Conservation (phyloP, 2,329 filamentous ascomycete genomes). For the Thelonectria olida region DNA sequence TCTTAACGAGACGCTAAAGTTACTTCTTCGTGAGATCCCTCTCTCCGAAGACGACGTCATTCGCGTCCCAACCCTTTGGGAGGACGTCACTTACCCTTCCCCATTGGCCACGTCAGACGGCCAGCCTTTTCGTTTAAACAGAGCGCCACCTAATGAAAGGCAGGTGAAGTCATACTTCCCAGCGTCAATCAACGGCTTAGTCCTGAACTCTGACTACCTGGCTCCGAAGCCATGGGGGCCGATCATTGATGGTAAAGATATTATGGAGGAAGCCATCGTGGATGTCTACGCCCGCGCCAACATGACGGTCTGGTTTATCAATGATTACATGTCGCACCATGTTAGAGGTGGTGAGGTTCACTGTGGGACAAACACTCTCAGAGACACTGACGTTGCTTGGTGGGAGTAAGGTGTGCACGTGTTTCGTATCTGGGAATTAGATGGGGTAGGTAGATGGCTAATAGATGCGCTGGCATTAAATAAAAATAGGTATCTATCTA, state of each 20-base stretch:
- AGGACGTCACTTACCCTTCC: constrained; percentile 1
- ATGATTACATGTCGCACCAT: constrained; percentile 38
- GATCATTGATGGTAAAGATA: constrained; percentile 37
- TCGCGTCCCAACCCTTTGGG: constrained; percentile 34
- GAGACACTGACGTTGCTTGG: constrained; percentile 24
- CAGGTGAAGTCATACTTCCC: neutral
- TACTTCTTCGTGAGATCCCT: constrained; percentile 35
- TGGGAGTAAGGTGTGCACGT: constrained; percentile 31
- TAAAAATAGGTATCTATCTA: neutral
- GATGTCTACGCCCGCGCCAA: constrained; percentile 34
- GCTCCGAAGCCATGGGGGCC: constrained; percentile 40
- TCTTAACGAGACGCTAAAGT: constrained; percentile 33
- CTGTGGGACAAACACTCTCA: constrained; percentile 35
- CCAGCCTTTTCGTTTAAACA: neutral
- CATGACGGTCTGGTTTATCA: constrained; percentile 22
- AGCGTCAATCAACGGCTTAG: constrained; percentile 32
- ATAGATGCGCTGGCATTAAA: neutral
- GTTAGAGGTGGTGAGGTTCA: constrained; percentile 34
- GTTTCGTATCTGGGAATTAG: neutral
- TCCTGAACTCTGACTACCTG: constrained; percentile 26
- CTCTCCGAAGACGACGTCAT: constrained; percentile 32
- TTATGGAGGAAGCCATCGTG: constrained; percentile 31
- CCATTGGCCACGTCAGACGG: neutral
- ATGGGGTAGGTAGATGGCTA: neutral
- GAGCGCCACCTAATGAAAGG: neutral